A percentile compares a stretch with the other conserved stretches of the same genome.
These are phyloP conservation scores for Naganishia randhawae DNA, from an alignment of 768 basidiomycete species.

Conservation along the genomic window DNA sequence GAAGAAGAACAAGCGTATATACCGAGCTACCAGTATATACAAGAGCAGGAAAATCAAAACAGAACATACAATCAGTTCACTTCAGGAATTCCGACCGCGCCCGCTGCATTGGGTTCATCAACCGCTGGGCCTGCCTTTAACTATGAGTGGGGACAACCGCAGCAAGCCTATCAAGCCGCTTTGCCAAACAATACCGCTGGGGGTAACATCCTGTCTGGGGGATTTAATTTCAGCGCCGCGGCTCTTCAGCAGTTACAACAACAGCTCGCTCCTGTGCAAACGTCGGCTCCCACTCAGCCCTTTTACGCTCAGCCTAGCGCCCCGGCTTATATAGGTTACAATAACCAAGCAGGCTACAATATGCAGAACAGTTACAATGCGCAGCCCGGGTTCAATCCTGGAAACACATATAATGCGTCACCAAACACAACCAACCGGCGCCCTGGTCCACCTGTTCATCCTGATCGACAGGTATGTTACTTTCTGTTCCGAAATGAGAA, in stretches of 20 bases:
- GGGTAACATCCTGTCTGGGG: background rate
- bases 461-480: conserved; percentile 10
- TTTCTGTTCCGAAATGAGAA: too few relatives aligned
- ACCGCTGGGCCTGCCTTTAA: background rate
- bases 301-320: background rate
- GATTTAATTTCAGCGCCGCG: background rate
- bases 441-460: background rate
- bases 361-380: background rate
- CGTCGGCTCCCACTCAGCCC: background rate
- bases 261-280: background rate
- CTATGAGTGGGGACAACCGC: background rate
- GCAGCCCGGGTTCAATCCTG: background rate
- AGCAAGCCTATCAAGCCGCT: background rate
- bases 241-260: background rate
- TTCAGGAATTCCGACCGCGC: background rate
- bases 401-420: background rate
- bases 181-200: background rate
- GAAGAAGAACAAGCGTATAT: conserved; percentile 13
- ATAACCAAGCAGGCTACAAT: background rate
- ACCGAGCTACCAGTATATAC: conserved; percentile 7
- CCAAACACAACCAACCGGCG: background rate
- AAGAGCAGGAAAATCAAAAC: background rate
- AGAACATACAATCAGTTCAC: background rate
- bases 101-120: background rate
- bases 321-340: background rate